Evolutionary conservation across 352 stramenopile species (phyloP).

Genomic region (Globisporangium solare): DNA sequence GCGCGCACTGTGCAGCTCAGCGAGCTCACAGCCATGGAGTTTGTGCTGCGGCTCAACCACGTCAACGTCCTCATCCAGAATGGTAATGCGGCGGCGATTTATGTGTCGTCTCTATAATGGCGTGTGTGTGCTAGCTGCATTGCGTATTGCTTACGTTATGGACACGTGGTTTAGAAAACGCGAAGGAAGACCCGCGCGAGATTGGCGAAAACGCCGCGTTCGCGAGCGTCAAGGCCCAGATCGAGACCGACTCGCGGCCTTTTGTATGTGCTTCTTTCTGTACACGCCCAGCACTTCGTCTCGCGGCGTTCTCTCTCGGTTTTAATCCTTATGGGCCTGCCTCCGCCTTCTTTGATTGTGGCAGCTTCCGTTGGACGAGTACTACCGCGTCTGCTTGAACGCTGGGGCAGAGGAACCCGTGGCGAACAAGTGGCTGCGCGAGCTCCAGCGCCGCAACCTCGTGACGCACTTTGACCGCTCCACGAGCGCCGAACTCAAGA

Average conservation of each 20-base stretch:
- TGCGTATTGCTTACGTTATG: not conserved
- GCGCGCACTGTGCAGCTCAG: slow-evolving; percentile 55
- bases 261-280: slow-evolving; percentile 24
- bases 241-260: slow-evolving; percentile 54
- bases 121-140: not conserved
- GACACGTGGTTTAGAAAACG: slow-evolving; percentile 14
- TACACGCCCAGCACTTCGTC: not conserved
- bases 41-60: slow-evolving; percentile 70
- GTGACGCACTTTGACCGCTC: slow-evolving; percentile 73
- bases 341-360: too few species aligned
- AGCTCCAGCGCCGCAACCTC: slow-evolving; percentile 71
- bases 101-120: too few species aligned
- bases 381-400: slow-evolving; percentile 69
- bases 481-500: slow-evolving; percentile 58
- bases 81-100: slow-evolving; percentile 12
- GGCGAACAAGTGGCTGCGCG: slow-evolving; percentile 71
- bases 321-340: too few species aligned
- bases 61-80: slow-evolving; percentile 56
- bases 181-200: slow-evolving; percentile 23
- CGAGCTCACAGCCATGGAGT: slow-evolving; percentile 60
- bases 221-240: slow-evolving; percentile 52
- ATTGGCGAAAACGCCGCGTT: slow-evolving; percentile 55
- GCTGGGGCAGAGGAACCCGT: slow-evolving; percentile 60
- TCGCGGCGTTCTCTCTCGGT: too few species aligned
- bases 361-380: slow-evolving; percentile 64